These are phyloP conservation scores for Phytophthora aleatoria DNA, from an alignment of 352 stramenopile genomes.

Conservation along the genomic window DNA sequence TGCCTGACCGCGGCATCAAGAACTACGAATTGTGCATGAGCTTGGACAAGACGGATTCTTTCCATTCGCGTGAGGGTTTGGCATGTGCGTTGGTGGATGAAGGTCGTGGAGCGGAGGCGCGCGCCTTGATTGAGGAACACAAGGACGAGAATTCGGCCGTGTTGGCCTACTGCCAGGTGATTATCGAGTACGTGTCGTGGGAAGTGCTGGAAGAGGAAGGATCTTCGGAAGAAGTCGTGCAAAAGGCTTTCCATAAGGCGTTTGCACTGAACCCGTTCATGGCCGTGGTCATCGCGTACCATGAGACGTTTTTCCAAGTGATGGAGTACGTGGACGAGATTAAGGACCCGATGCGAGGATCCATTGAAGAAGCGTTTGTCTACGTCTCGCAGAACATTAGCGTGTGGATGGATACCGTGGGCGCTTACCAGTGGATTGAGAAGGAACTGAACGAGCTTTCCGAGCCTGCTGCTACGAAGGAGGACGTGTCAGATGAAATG, in stretches of 20 bases:
- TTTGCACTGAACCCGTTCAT: conserved; percentile 85
- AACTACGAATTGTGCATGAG: conserved; percentile 85
- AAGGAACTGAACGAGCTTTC: conserved; percentile 74
- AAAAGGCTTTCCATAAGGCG: conserved; percentile 67
- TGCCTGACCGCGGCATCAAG: conserved; percentile 79
- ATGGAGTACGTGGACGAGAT: conserved; percentile 89
- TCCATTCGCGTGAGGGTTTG: conserved; percentile 70
- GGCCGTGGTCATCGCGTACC: conserved; percentile 75
- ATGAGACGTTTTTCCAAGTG: conserved; percentile 82
- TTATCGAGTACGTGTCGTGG: conserved; percentile 90
- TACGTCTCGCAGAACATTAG: conserved; percentile 84
- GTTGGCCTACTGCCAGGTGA: conserved; percentile 82
- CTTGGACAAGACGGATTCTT: conserved; percentile 66
- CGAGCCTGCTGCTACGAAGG: conserved; percentile 50
- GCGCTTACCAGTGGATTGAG: conserved; percentile 78
- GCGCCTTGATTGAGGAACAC: conserved; percentile 72
- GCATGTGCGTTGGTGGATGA: conserved; percentile 82
- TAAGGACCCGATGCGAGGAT: conserved; percentile 62
- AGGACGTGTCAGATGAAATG: conserved; percentile 77
- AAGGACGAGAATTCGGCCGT: conserved; percentile 58
- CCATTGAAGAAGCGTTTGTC: conserved; percentile 85
- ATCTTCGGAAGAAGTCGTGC: conserved; percentile 80
- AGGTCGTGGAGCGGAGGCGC: conserved; percentile 72
- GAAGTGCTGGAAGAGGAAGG: conserved; percentile 85
- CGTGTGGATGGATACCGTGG: conserved; percentile 86